Evolutionary conservation across 2,329 filamentous ascomycete genomes (phyloP).

Genomic region (Diaporthe sp.): DNA sequence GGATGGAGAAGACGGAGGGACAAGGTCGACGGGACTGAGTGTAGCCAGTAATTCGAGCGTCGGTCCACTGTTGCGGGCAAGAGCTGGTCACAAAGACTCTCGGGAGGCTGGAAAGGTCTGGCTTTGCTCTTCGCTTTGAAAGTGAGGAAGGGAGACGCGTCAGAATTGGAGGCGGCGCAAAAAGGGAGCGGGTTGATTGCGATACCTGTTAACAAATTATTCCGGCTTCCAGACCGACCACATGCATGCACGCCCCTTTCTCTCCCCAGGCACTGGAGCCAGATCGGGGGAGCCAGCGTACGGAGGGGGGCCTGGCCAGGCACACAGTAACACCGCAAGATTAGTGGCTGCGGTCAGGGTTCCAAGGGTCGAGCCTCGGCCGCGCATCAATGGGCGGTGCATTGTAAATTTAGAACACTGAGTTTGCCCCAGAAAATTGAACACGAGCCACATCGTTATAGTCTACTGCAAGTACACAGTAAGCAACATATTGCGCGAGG

Average conservation of each 20-base stretch:
- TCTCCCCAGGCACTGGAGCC: neutral
- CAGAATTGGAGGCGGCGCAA: constrained; percentile 25
- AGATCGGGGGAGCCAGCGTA: neutral
- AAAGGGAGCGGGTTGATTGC: constrained; percentile 28
- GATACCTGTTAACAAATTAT: constrained; percentile 38
- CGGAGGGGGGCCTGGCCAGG: neutral
- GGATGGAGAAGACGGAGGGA: neutral
- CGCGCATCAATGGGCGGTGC: constrained; percentile 28
- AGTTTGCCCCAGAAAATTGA: constrained; percentile 5
- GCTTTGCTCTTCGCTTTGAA: constrained; percentile 27
- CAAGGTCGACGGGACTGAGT: neutral
- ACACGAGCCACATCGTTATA: constrained; percentile 14
- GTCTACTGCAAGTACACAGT: neutral
- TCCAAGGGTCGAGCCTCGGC: constrained; percentile 5
- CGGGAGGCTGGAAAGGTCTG: neutral
- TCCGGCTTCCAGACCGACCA: constrained; percentile 24
- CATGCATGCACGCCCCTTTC: constrained; percentile 30
- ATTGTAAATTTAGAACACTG: constrained; percentile 26
- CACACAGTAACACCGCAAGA: constrained; percentile 1
- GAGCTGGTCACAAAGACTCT: constrained; percentile 14
- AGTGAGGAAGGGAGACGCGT: constrained; percentile 28
- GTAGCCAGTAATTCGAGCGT: constrained; percentile 8
- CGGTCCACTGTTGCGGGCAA: neutral
- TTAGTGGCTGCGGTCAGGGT: neutral
- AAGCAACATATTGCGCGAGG: neutral